A percentile compares a stretch with the other conserved stretches of the same genome.
Evolutionary conservation across 768 basidiomycete genomes (phyloP).

Genomic region (Porphyrellus cyaneotinctus): DNA sequence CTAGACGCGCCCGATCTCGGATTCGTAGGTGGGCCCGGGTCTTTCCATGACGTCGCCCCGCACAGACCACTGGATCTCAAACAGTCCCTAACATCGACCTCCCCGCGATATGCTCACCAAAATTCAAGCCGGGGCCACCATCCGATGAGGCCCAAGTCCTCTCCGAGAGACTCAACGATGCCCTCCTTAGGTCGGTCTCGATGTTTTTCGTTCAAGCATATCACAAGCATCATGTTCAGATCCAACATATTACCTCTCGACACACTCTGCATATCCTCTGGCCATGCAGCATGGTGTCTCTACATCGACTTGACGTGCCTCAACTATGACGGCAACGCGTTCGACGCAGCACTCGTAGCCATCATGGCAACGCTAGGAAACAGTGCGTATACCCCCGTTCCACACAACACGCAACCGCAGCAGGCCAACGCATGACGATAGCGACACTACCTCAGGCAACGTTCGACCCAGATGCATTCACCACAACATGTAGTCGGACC

Average conservation of each 20-base stretch:
- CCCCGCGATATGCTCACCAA: slow-evolving; percentile 87
- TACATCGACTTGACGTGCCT: slow-evolving; percentile 95
- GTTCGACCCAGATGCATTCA: slow-evolving; percentile 63
- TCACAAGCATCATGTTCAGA: slow-evolving; percentile 39
- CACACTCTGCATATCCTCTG: slow-evolving; percentile 74
- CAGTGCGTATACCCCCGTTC: slow-evolving; percentile 49
- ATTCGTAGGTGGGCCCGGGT: slow-evolving; percentile 60
- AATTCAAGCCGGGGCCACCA: slow-evolving; percentile 94
- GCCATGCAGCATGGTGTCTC: slow-evolving; percentile 86
- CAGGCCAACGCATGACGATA: slow-evolving; percentile 25
- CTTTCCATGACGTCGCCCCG: no score
- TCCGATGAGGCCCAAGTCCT: slow-evolving; percentile 91
- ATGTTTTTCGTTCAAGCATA: no score
- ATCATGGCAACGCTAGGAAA: slow-evolving; percentile 84
- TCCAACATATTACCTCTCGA: slow-evolving; percentile 60
- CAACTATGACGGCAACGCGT: slow-evolving; percentile 95
- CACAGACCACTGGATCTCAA: neutral
- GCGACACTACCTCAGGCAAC: slow-evolving; percentile 68
- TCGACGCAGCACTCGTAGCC: slow-evolving; percentile 85
- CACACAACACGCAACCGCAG: neutral
- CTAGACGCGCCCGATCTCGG: slow-evolving; percentile 70
- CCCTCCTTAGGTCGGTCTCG: slow-evolving; percentile 61
- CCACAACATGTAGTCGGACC: slow-evolving; percentile 58
- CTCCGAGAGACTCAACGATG: slow-evolving; percentile 77
- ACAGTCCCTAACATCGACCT: slow-evolving; percentile 94